These are phyloP conservation scores for Fusarium pininemorale DNA, from an alignment of 2,329 filamentous ascomycete genomes.

Conservation along the genomic window DNA sequence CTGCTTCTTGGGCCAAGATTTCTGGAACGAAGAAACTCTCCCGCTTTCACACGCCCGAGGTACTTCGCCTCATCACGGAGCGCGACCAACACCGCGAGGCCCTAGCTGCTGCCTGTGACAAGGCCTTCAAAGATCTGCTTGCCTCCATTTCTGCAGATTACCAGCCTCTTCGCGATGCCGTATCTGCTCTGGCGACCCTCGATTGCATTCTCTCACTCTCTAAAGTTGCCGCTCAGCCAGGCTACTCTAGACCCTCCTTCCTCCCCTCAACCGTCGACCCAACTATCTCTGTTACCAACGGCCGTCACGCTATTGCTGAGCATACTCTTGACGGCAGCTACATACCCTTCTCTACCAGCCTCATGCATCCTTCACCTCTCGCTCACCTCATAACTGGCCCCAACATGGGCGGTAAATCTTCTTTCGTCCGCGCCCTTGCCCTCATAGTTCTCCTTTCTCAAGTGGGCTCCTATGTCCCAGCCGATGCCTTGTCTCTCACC, in stretches of 20 bases:
- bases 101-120: conserved; percentile 89
- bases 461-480: conserved; percentile 93
- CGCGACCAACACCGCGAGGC: conserved; percentile 95
- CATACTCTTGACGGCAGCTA: conserved; percentile 86
- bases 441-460: conserved; percentile 94
- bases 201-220: conserved; percentile 92
- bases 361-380: conserved; percentile 72
- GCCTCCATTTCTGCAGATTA: conserved; percentile 82
- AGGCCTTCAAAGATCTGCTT: conserved; percentile 79
- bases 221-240: conserved; percentile 83
- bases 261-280: conserved; percentile 69
- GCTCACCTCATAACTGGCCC: conserved; percentile 93
- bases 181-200: conserved; percentile 84
- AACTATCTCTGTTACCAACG: conserved; percentile 69
- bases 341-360: conserved; percentile 85
- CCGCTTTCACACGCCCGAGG: conserved; percentile 93
- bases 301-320: conserved; percentile 95
- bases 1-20: conserved; percentile 94
- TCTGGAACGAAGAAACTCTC: conserved; percentile 92
- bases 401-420: conserved; percentile 99
- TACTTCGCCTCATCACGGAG: conserved; percentile 82
- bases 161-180: conserved; percentile 86
- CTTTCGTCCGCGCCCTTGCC: conserved; percentile 91
- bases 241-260: conserved; percentile 82
- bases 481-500: conserved; percentile 75